Percentiles rank a stretch among this genome's conserved stretches.
Conservation (phyloP, 176 grass and related monocot species). For the Lolium perenne region DNA sequence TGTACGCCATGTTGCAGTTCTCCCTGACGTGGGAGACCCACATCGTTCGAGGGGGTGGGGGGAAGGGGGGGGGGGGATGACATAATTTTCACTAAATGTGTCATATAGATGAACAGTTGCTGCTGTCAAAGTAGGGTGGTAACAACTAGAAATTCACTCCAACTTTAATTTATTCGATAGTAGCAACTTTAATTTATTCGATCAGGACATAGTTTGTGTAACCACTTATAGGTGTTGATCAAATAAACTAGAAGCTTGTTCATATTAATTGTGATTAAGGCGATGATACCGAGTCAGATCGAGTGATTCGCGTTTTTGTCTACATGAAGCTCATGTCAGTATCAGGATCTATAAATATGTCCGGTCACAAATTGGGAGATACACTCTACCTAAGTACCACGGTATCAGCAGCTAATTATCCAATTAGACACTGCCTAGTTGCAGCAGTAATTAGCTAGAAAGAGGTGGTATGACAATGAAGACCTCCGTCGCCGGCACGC, state of each 20-base stretch:
- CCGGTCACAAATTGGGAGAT: not conserved
- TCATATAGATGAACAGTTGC: too few species aligned
- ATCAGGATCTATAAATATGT: slow-evolving; percentile 43
- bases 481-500: not conserved
- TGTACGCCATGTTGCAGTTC: too few species aligned
- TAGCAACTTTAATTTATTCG: not conserved
- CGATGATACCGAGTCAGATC: slow-evolving; percentile 13
- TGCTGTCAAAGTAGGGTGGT: not conserved
- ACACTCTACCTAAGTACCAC: not conserved
- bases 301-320: not conserved
- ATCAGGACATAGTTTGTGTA: slow-evolving; percentile 21
- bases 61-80: too few species aligned
- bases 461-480: not conserved
- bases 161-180: too few species aligned
- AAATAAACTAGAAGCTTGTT: not conserved
- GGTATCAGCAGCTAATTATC: not conserved
- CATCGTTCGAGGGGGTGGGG: too few species aligned
- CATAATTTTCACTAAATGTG: too few species aligned
- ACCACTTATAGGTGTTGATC: not conserved
- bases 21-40: too few species aligned
- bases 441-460: not conserved
- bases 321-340: not conserved
- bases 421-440: not conserved
- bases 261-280: not conserved
- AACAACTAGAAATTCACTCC: not conserved